phyloP scores from a whole-genome alignment of 495 filamentous ascomycete species.

The Parathielavia hyrcaniae region DNA sequence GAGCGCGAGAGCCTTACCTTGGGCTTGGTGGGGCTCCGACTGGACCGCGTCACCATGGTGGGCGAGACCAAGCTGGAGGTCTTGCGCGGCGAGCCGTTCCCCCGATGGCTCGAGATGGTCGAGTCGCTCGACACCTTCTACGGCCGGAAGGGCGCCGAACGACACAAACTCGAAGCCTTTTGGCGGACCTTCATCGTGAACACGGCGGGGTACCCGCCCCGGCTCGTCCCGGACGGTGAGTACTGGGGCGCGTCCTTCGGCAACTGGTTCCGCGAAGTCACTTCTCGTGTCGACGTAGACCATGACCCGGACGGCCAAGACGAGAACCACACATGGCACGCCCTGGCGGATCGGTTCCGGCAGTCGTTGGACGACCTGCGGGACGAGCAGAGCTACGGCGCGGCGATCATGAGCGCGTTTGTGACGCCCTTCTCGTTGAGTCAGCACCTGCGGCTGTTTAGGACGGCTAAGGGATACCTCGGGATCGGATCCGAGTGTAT shows the following conservation, averaged over 20 bases:
- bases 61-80: not conserved
- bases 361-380: not conserved
- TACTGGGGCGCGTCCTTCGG: not conserved
- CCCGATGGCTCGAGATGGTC: not conserved
- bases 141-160: not conserved
- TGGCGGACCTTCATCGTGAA: not conserved
- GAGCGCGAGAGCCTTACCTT: not conserved
- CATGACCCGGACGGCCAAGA: not conserved
- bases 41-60: not conserved
- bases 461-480: not conserved
- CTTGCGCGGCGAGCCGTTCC: not conserved
- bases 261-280: not conserved
- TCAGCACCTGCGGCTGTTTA: not conserved
- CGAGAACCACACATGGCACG: not conserved
- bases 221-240: not conserved
- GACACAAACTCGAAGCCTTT: not conserved
- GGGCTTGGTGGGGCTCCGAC: not conserved
- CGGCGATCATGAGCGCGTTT: not conserved
- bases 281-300: not conserved
- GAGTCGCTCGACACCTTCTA: not conserved
- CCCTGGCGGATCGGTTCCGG: not conserved
- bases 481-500: not conserved
- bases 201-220: not conserved
- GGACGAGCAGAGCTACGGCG: not conserved
- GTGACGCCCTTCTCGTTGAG: not conserved